Base-by-base conservation (phyloP, 768 basidiomycete genomes). In the Kwoniella newhampshirensis region DNA sequence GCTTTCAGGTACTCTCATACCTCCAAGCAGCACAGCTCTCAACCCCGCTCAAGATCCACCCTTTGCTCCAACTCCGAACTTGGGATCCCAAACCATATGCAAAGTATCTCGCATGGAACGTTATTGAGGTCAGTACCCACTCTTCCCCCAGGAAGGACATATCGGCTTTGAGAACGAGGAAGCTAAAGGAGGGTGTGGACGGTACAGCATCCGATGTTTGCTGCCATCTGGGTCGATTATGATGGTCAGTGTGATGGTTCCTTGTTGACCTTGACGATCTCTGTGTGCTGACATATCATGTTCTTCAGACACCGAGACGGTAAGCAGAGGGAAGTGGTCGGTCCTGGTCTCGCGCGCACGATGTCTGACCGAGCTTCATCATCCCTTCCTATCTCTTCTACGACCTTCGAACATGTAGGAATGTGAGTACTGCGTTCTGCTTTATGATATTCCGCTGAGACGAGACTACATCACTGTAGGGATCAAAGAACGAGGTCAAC, bases 401-500 rank as follows among this genome's bases (percentile, higher is more conserved):
- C n/a, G n/a, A 32, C 32, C 32, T 21, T 4, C 30, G 49, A 11
- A n/a, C 3, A 36, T 15, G 21, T 62, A 67, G 66, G 66, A 73
- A 66, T 73, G 70, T 72, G 23, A 56, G 69, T 60, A 46, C 39
- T 11, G 32, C 18, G 20, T 7, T 17, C 15, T 17, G 25, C 13
- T 37, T 28, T 26, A 13, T n/a, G 40, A 5, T 17, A 9, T 17
- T 32, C 25, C 3, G 27, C 26, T 25, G 1, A 25, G 30, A 9
- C 30, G 20, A 21, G 20, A 23, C 17, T 25, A 46, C 15, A 21
- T 32, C 20, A 2, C 3, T 9, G 12, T 42, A 76, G 74, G 72
- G 73, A 74, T 76, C 66, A 76, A 76, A 66, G 75, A 76, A 59
- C 51, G 75, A 21, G 75, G 75, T 46, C 75, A 76, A 51, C 75